Evolutionary conservation across 2,329 filamentous ascomycete species (phyloP).

Genomic region (Alternaria sp.): DNA sequence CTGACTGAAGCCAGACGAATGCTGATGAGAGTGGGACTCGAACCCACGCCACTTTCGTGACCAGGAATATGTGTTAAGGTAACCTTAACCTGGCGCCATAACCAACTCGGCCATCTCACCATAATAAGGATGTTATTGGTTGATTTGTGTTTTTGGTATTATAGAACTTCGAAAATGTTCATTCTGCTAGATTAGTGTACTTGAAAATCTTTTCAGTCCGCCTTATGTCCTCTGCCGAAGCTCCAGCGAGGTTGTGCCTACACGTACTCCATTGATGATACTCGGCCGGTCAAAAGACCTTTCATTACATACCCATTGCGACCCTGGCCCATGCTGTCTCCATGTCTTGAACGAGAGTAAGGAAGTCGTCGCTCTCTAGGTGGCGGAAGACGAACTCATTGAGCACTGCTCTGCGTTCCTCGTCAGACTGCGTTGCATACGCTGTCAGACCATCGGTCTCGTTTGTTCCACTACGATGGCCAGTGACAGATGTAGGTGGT

Average conservation of each 20-base stretch:
- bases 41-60: constrained; percentile 46
- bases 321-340: constrained; percentile 56
- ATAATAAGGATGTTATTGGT: too few species aligned
- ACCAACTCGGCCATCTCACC: constrained; percentile 36
- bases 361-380: constrained; percentile 59
- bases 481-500: constrained; percentile 12
- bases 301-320: constrained; percentile 26
- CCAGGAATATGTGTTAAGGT: constrained; percentile 38
- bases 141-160: too few species aligned
- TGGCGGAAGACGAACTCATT: constrained; percentile 61
- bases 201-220: not conserved
- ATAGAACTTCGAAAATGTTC: too few species aligned
- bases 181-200: not conserved
- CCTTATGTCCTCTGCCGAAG: not conserved
- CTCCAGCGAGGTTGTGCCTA: not conserved
- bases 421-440: constrained; percentile 52
- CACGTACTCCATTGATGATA: not conserved
- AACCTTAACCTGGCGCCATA: constrained; percentile 47
- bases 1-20: constrained; percentile 36
- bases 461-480: not conserved
- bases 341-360: constrained; percentile 61
- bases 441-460: constrained; percentile 24
- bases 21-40: constrained; percentile 52
- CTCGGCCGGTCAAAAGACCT: not conserved
- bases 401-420: constrained; percentile 54